phyloP scores from a whole-genome alignment of 2,329 filamentous ascomycete species.

The Clarireedia homoeocarpa region DNA sequence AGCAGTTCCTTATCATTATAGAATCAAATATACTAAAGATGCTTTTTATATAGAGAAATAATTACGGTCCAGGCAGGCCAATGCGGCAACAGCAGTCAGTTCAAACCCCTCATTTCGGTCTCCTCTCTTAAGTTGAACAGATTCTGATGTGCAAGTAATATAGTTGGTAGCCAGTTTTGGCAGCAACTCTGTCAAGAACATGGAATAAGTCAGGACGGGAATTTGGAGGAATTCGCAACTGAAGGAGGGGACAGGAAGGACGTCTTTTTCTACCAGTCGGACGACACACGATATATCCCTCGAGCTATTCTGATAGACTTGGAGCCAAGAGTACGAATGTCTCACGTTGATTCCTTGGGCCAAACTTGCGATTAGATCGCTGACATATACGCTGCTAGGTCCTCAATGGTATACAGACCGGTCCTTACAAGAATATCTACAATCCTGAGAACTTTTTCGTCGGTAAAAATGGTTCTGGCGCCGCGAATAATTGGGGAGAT shows the following conservation, averaged over 20 bases:
- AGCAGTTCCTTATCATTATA: not conserved
- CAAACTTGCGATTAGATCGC: not conserved
- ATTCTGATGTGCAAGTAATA: slow-evolving; percentile 9
- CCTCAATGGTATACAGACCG: slow-evolving; percentile 85
- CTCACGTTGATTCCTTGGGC: not conserved
- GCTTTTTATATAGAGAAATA: slow-evolving; percentile 64
- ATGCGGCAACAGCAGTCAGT: slow-evolving; percentile 97
- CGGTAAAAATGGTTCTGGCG: slow-evolving; percentile 85
- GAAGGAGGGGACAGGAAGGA: slow-evolving; percentile 97
- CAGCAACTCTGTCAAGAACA: slow-evolving; percentile 97
- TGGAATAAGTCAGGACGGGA: slow-evolving; percentile 94
- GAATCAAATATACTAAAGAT: slow-evolving; percentile 10
- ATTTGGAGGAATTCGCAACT: slow-evolving; percentile 94
- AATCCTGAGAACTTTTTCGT: slow-evolving; percentile 99
- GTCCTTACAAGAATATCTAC: slow-evolving; percentile 97
- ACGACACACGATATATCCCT: slow-evolving; percentile 97
- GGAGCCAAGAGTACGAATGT: slow-evolving; percentile 65
- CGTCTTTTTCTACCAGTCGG: slow-evolving; percentile 98
- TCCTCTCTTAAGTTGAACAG: not conserved
- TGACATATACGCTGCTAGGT: slow-evolving; percentile 42
- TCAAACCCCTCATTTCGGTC: slow-evolving; percentile 8
- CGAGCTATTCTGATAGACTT: slow-evolving; percentile 92
- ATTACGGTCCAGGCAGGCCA: slow-evolving; percentile 99
- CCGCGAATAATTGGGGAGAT: slow-evolving; percentile 97
- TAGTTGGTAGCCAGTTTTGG: slow-evolving; percentile 97